Base-by-base conservation (phyloP, 768 basidiomycete genomes). In the Macrocybe gigantea region DNA sequence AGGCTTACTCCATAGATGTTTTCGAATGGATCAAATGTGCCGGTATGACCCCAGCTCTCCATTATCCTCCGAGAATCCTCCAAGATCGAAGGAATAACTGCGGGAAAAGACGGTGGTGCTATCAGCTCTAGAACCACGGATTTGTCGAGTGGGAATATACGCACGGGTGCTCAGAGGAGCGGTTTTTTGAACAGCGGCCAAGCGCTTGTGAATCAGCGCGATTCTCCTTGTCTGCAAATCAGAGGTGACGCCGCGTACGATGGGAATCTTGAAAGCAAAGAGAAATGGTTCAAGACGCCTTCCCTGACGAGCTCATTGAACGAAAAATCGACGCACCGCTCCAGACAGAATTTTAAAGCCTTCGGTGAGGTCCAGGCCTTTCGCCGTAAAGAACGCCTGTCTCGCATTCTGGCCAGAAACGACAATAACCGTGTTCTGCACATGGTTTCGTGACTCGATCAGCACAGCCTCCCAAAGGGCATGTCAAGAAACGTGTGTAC, bases 331-430 rank as follows among this genome's bases (percentile, higher is more conserved):
- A 78, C 83, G 54, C 61, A 88, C 87, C 47, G 83, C 85, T 44
- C 86, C 87, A 43, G 84, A 85, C 51, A 90, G 74, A 57, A 86
- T 77, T 57, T 81, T 85, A 72, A 87, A 89, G 5, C 85, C 87
- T 68, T 87, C 85, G 37, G 80, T 82, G 44, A 90, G 75, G 63
- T 88, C 85, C 52, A 90, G 77, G 14, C 77, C 77, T 64, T 79
- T 81, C 48, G 83, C 78, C 2, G 74, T 73, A 57, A 88, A 85
- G 65, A 88, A 88, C 3, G 79, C 72, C 47, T 77, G 75, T 48
- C 87, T 72, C 11, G 79, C 87, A 33, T 70, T 72, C 59, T 87
- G 83, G 45, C 87, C 88, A 36, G 87, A 88, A 36, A 89, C 76
- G 33, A 83, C 85, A 45, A 90, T 72, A 54, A 90, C 85, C 3